Evolutionary conservation across 2,329 filamentous ascomycete genomes (phyloP), one percentile per base, ranked within the genome.

Genomic region (Zymoseptoria pseudotritici): DNA sequence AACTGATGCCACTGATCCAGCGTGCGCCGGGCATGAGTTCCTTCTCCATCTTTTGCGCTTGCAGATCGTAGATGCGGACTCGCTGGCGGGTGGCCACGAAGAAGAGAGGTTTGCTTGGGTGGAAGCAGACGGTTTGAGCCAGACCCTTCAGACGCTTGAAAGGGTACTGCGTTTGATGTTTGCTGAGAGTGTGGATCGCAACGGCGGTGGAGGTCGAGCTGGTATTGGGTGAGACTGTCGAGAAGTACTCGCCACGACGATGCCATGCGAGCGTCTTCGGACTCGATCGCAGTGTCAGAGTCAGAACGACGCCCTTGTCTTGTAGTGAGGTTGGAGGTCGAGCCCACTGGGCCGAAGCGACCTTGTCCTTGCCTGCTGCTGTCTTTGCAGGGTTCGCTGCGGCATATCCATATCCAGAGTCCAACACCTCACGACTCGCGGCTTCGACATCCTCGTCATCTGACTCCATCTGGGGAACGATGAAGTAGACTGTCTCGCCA

Each of bases 221-320:
- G 31, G 89, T 89, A 11, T 83, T 82, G 0, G 94, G 91, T 55
- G 91, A 95, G 21, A 97, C 91, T 0, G 92, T 95, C 66, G 90
- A 88, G 71, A 99, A 88, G 78, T 97, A 97, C 73, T 97, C 93
- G 67, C 94, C 94, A 62, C 90, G 86, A 61, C 93, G 84, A 76
- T 99, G 95, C 91, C 93, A 99, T 72, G 86, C 88, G 69, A 99
- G 86, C 13, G 90, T 87, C 78, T 96, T 97, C 71, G 96, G 85
- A 4, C 67, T 63, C 6, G 66, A 65, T 58, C 68, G 85, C 11
- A 97, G 87, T 6, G 90, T 91, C 58, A 90, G 84, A 70, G 90
- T 88, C 61, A 95, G 83, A 50, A 92, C 81, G 2, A 97, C 88
- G 53, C 92, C 89, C 60, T 87, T 84, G 57, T 89, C 86, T 69